These are phyloP conservation scores for Ailanthus altissimus DNA, from an alignment of 345 rosid species.

Conservation along the genomic window DNA sequence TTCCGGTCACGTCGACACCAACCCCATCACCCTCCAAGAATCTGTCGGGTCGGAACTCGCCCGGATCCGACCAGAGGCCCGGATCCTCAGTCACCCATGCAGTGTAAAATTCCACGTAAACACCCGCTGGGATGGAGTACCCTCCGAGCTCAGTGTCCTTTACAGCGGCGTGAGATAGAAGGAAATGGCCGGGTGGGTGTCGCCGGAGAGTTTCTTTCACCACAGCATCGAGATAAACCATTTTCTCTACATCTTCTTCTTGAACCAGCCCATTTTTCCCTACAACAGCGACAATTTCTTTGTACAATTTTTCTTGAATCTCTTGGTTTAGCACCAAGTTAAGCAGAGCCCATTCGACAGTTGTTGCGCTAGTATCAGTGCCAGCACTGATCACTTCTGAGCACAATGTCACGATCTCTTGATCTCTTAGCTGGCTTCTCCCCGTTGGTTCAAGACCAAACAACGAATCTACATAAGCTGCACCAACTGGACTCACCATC, in stretches of 20 bases:
- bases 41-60: conserved; percentile 74
- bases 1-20: conserved; percentile 78
- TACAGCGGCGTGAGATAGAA: conserved; percentile 69
- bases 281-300: conserved; percentile 54
- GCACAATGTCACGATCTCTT: conserved; percentile 83
- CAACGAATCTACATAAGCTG: conserved; percentile 88
- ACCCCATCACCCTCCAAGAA: conserved; percentile 82
- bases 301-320: conserved; percentile 66
- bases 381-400: conserved; percentile 89
- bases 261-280: conserved; percentile 56
- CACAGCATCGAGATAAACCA: conserved; percentile 69
- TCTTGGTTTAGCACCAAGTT: conserved; percentile 67
- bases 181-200: conserved; percentile 95
- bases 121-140: conserved; percentile 63
- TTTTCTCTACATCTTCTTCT: conserved; percentile 73
- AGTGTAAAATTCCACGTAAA: conserved; percentile 82
- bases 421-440: conserved; percentile 55
- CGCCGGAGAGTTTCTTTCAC: conserved; percentile 88
- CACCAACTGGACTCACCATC: conserved; percentile 93
- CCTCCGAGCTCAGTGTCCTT: conserved; percentile 78
- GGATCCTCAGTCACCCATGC: conserved; percentile 95
- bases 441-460: conserved; percentile 49
- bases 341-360: conserved; percentile 79
- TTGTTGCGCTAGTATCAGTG: conserved; percentile 85
- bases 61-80: conserved; percentile 69